Evolutionary conservation across 306 rosid genomes (phyloP).

Genomic region (Vigna radiata): DNA sequence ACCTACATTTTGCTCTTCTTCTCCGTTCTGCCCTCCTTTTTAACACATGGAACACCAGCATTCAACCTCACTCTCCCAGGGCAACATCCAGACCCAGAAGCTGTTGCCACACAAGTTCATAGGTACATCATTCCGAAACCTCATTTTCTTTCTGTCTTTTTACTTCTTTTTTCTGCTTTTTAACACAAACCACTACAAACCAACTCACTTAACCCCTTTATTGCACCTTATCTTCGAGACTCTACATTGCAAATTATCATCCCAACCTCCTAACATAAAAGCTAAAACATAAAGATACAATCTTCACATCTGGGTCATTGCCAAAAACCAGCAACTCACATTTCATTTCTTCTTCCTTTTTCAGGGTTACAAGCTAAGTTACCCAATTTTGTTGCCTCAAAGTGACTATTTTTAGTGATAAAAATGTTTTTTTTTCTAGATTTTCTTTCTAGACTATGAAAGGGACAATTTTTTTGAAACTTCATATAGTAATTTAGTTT

Average conservation of each 20-base stretch:
- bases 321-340: neutral
- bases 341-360: neutral
- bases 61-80: slow-evolving; percentile 84
- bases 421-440: neutral
- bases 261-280: neutral
- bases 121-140: slow-evolving; percentile 47
- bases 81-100: slow-evolving; percentile 83
- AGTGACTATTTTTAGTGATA: neutral
- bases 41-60: slow-evolving; percentile 43
- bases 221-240: neutral
- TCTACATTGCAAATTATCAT: slow-evolving; percentile 11
- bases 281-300: neutral
- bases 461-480: neutral
- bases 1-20: slow-evolving; percentile 64
- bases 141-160: neutral
- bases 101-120: slow-evolving; percentile 72
- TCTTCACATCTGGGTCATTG: neutral
- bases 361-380: neutral
- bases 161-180: neutral
- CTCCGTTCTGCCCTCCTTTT: slow-evolving; percentile 49
- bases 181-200: neutral
- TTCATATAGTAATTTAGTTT: neutral
- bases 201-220: neutral
- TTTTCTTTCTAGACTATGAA: neutral
- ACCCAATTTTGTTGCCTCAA: neutral